Base-by-base conservation (phyloP, 306 rosid species). In the Lathyrus sativus region DNA sequence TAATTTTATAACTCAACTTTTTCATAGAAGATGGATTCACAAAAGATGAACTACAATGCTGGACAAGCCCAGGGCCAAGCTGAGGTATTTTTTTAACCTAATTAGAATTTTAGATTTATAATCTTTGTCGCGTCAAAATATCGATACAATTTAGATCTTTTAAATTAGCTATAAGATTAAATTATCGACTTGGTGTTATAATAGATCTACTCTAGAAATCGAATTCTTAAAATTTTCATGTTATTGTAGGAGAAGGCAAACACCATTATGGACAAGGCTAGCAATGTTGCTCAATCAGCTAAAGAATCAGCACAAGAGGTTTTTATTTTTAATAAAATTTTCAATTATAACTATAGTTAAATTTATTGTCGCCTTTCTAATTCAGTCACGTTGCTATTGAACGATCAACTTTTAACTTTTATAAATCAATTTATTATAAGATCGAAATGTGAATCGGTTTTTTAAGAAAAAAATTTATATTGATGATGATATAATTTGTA, bases 21-120 rank as follows among this genome's bases (percentile, higher is more conserved):
- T 64, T 31, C 10, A 73, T 37, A 64, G n/a, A 76, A 48, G 38
- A 77, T 84, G 49, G 82, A 81, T 54, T 37, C 85, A 4, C 53
- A 83, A 5, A 45, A 85, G 33, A 26, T 50, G 41, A 68, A 76
- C 78, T 82, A 75, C 71, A 35, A 79, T 7, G 90, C 78, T 18
- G 93, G 90, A 8, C 80, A 79, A 77, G 81, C 93, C 81, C 69
- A 85, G 72, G 88, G 90, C 69, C 85, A 78, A 74, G 39, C 86
- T 39, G 50, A 87, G 86, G 92, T 85, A 11, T 17, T 24, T 6
- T 6, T 12, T 13, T 7, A 35, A 9, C 9, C 39, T 35, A 35
- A 33, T 33, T 33, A 33, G 8, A 0, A 33, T 33, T 33, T 33
- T 33, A 5, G 0, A 33, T 5, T 0, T 33, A 0, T 33, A 33